Conservation (phyloP, 768 basidiomycete species). For the Leccinellum albellum region DNA sequence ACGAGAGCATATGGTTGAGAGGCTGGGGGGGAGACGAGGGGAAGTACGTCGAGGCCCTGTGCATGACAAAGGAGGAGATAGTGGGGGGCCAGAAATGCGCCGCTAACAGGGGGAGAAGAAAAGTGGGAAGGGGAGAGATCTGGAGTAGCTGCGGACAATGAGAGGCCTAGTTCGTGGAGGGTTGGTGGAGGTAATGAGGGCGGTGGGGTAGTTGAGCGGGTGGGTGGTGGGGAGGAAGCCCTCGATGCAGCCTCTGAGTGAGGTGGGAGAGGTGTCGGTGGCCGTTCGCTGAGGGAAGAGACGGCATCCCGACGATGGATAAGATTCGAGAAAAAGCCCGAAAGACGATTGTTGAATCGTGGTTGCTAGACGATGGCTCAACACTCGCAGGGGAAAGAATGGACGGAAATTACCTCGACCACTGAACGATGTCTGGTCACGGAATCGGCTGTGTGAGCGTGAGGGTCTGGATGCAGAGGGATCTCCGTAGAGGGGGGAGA, state of each 20-base stretch:
- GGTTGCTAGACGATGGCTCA: constrained; percentile 33
- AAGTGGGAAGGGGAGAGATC: constrained; percentile 75
- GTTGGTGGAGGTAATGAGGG: constrained; percentile 69
- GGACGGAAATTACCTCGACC: constrained; percentile 47
- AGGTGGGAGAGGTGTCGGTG: constrained; percentile 24
- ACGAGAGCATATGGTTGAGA: constrained; percentile 79
- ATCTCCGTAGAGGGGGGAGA: constrained; percentile 13
- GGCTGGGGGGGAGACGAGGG: constrained; percentile 68
- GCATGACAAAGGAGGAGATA: constrained; percentile 81
- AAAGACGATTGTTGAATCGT: constrained; percentile 69
- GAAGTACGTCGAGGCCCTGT: constrained; percentile 84
- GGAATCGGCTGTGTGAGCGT: constrained; percentile 12
- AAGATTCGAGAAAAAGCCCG: constrained; percentile 80
- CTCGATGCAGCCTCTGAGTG: constrained; percentile 42
- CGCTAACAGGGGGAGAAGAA: constrained; percentile 69
- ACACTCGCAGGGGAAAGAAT: constrained; percentile 4
- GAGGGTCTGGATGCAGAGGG: not conserved
- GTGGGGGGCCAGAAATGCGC: constrained; percentile 77
- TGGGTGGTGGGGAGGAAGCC: constrained; percentile 50
- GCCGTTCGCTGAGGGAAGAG: constrained; percentile 32
- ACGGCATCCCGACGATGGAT: constrained; percentile 66
- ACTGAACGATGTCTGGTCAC: constrained; percentile 47
- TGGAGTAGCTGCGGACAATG: constrained; percentile 61
- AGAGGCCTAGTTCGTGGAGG: constrained; percentile 72
- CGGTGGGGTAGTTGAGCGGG: constrained; percentile 64